Base-by-base conservation (phyloP, 208 protist genomes). In the Crithidia expoeki region DNA sequence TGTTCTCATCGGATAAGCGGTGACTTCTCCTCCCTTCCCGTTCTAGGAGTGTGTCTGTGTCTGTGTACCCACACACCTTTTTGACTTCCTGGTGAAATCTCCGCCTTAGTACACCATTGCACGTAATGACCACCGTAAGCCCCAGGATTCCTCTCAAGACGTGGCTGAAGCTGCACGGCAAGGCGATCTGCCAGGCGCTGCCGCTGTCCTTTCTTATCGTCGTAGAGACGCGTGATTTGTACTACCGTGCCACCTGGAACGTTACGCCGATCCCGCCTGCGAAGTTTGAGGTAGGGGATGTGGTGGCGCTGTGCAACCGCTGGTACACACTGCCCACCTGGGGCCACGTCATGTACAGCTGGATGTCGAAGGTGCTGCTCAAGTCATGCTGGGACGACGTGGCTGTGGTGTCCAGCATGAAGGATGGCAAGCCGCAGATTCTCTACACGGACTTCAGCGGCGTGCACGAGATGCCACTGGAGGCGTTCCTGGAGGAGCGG, bases 351-450 rank as follows among this genome's bases (percentile, higher is more conserved):
- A 17, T 86, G 36, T 94, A 94, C 78, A 93, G 86, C 66, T 69
- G 90, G 44, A 28, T 91, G 21, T 91, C 83, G 34, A 96, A 96
- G 76, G 82, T 86, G 32, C 74, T 94, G 19, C 64, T 94, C n/a
- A 96, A 94, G 78, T 90, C 86, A 0, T 76, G 74, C 40, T 96
- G 89, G 88, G 92, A 96, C 68, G 92, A 96, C 64, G 85, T 94
- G 16, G 89, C 73, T n/a, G 84, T 96, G 53, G 81, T 96, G 62
- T 79, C 64, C 25, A 53, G 64, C 38, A 67, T 67, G 19, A 72
- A 64, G 23, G 81, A 89, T 25, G 84, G 80, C 2, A 76, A 79
- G 38, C 88, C 91, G 30, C 58, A 90, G 60, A 68, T 96, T 33
- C 75, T 89, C 36, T 93, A 81, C 64, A 84, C 71, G 44, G 92